Conservation (phyloP, 2,329 filamentous ascomycete species). For the Colletotrichum sp. region DNA sequence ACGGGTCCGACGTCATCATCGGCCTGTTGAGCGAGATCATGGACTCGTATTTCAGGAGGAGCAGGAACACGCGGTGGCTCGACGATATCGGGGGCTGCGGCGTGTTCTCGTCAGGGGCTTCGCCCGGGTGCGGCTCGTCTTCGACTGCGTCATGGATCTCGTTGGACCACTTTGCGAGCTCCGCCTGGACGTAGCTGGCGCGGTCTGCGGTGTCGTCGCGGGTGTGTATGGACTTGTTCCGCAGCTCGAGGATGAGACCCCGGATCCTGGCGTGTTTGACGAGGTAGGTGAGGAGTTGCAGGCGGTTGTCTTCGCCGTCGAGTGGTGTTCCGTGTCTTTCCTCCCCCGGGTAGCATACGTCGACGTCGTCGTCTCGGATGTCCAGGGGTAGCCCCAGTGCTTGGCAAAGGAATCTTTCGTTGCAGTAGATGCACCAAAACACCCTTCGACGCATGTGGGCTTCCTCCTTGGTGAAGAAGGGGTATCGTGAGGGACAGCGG, state of each 20-base stretch:
- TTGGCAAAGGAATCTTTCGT: constrained; percentile 61
- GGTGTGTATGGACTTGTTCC: constrained; percentile 55
- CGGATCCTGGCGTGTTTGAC: constrained; percentile 53
- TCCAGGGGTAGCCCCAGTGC: constrained; percentile 60
- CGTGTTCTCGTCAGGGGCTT: constrained; percentile 11
- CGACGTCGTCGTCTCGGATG: constrained; percentile 61
- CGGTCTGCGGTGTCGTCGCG: constrained; percentile 46
- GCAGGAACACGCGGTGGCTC: constrained; percentile 45
- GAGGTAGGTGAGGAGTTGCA: constrained; percentile 43
- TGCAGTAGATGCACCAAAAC: constrained; percentile 62
- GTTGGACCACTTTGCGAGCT: constrained; percentile 57
- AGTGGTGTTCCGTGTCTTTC: constrained; percentile 44
- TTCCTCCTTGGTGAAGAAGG: constrained; percentile 52
- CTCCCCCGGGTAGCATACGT: constrained; percentile 58
- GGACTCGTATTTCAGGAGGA: constrained; percentile 52
- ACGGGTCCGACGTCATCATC: constrained; percentile 48
- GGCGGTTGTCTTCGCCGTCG: constrained; percentile 28
- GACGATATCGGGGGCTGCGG: constrained; percentile 19
- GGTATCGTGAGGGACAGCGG: constrained; percentile 58
- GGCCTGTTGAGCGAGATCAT: constrained; percentile 57
- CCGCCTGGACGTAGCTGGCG: constrained; percentile 50
- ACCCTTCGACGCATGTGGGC: constrained; percentile 53
- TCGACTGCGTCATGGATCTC: constrained; percentile 55
- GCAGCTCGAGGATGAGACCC: constrained; percentile 55
- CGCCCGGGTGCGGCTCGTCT: constrained; percentile 30